These are phyloP conservation scores for Penicillium dipodomyicola DNA, from an alignment of 495 filamentous ascomycete species.

Conservation along the genomic window DNA sequence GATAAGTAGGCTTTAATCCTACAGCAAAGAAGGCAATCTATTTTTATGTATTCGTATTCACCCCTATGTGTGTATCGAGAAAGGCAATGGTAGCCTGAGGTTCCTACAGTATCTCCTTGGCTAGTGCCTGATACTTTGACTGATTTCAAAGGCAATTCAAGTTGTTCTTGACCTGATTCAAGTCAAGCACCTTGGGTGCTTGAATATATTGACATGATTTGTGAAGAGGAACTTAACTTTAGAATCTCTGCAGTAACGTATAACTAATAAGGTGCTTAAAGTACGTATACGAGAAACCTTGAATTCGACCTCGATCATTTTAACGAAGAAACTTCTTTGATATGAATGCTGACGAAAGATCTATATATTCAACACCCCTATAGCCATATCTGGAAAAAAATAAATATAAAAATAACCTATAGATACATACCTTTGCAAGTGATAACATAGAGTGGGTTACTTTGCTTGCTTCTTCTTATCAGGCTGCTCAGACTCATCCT, in stretches of 20 bases:
- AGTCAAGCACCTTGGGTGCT: too few species aligned
- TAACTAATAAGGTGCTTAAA: too few species aligned
- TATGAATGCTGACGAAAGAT: background rate
- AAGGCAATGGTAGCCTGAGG: too few species aligned
- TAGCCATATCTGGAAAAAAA: background rate
- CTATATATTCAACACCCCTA: background rate
- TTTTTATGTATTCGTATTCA: background rate
- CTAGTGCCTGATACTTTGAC: too few species aligned
- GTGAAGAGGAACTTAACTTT: too few species aligned
- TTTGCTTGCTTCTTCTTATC: background rate
- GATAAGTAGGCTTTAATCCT: background rate
- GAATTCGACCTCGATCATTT: background rate
- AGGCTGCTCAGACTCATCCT: background rate
- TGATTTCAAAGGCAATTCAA: too few species aligned
- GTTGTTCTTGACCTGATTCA: too few species aligned
- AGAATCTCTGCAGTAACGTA: too few species aligned
- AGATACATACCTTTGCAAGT: background rate
- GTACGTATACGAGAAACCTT: constrained; percentile 11
- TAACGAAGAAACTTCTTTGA: background rate
- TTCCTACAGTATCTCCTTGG: too few species aligned
- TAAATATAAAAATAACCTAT: background rate
- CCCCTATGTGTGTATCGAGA: too few species aligned
- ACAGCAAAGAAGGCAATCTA: background rate
- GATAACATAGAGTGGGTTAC: background rate
- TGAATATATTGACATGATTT: too few species aligned